Conservation (phyloP, 345 rosid genomes). For the Citrus reticulata region DNA sequence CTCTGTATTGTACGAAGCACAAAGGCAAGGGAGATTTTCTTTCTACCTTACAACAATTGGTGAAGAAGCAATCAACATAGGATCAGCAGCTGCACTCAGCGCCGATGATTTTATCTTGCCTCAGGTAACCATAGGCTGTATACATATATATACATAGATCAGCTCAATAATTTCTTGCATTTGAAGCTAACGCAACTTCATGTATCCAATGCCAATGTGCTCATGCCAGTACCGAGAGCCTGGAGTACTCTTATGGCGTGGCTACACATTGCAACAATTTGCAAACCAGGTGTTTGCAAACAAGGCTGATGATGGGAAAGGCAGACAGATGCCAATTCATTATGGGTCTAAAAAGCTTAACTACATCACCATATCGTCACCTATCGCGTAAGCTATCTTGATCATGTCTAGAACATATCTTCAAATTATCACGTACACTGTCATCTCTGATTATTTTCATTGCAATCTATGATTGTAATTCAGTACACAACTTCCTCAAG, state of each 20-base stretch:
- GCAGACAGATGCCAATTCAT: slow-evolving; percentile 83
- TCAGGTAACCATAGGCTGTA: slow-evolving; percentile 34
- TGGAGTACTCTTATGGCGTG: slow-evolving; percentile 73
- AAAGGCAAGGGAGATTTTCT: slow-evolving; percentile 78
- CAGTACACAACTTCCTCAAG: slow-evolving; percentile 85
- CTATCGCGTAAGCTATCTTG: slow-evolving; percentile 55
- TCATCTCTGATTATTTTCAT: neutral
- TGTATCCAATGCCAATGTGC: neutral
- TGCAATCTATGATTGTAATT: neutral
- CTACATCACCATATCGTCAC: slow-evolving; percentile 71
- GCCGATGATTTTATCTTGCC: slow-evolving; percentile 60
- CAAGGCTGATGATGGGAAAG: slow-evolving; percentile 71
- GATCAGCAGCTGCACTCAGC: slow-evolving; percentile 72
- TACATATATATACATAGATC: no score
- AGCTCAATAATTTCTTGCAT: neutral
- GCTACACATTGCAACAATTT: slow-evolving; percentile 66
- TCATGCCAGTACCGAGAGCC: slow-evolving; percentile 64
- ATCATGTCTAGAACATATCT: neutral
- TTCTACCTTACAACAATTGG: slow-evolving; percentile 65
- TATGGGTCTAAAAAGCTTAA: slow-evolving; percentile 70
- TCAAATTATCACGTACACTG: no score
- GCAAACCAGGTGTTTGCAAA: slow-evolving; percentile 73
- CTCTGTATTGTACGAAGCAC: slow-evolving; percentile 67
- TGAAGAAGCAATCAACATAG: slow-evolving; percentile 78
- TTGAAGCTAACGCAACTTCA: neutral